Percentiles rank a stretch among this genome's conserved stretches.
These are phyloP conservation scores for carrot (Daucus carota) DNA, from an alignment of 129 eudicot species.

Conservation along the genomic window DH1_v3.0 NC_030381.2:35251501-35252000, in stretches of 20 bases:
- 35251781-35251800: constrained; percentile 16
- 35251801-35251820: constrained; percentile 8
- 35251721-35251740: constrained; percentile 21
- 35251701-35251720: constrained; percentile 25
- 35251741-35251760: constrained; percentile 32
- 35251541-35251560: constrained; percentile 13
- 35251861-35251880: constrained; percentile 13
- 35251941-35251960: constrained; percentile 25
- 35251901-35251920: constrained; percentile 43
- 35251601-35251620: constrained; percentile 16
- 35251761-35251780: constrained; percentile 32
- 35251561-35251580: constrained; percentile 14
- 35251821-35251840: constrained; percentile 17
- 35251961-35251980: not conserved
- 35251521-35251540: constrained; percentile 1
- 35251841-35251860: constrained; percentile 22
- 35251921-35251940: constrained; percentile 38
- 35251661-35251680: constrained; percentile 21
- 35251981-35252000: constrained; percentile 24
- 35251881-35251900: constrained; percentile 21
- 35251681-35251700: constrained; percentile 18
- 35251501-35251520: constrained; percentile 21
- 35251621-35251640: not conserved
- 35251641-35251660: not conserved
- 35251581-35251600: constrained; percentile 12